Percentiles rank a stretch among this genome's conserved stretches.
Evolutionary conservation across 2,329 filamentous ascomycete genomes (phyloP).

Genomic region (Lasiodiplodia sp.): DNA sequence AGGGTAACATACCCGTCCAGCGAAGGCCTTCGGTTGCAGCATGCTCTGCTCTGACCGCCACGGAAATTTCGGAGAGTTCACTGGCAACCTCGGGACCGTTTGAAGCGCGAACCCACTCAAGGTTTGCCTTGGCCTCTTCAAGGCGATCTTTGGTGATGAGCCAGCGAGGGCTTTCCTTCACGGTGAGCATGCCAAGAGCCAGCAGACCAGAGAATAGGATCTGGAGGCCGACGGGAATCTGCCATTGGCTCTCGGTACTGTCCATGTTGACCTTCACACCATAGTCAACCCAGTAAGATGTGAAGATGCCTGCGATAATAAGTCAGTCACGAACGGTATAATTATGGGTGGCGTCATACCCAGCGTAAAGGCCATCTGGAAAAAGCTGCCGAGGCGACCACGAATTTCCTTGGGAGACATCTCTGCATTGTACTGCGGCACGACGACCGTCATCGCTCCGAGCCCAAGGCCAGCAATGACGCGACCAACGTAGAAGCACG

Average conservation of each 20-base stretch:
- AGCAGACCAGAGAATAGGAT: slow-evolving; percentile 43
- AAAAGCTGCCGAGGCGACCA: slow-evolving; percentile 54
- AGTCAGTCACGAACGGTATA: neutral
- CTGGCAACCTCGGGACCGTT: slow-evolving; percentile 44
- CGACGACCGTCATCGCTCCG: slow-evolving; percentile 51
- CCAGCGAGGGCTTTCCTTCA: slow-evolving; percentile 66
- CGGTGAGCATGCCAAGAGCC: slow-evolving; percentile 40
- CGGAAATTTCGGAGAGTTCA: slow-evolving; percentile 61
- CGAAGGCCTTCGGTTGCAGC: slow-evolving; percentile 55
- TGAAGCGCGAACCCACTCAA: slow-evolving; percentile 61
- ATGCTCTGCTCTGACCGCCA: slow-evolving; percentile 55
- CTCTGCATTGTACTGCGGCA: slow-evolving; percentile 57
- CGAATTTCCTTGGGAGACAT: slow-evolving; percentile 57
- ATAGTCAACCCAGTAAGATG: slow-evolving; percentile 64
- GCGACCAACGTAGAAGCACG: slow-evolving; percentile 56
- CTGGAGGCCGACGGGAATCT: slow-evolving; percentile 59
- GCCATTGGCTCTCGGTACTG: slow-evolving; percentile 57
- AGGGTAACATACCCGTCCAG: slow-evolving; percentile 35
- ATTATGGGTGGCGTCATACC: slow-evolving; percentile 37
- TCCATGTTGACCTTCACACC: slow-evolving; percentile 48
- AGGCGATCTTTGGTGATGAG: slow-evolving; percentile 68
- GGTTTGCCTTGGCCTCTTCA: slow-evolving; percentile 63
- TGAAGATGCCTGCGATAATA: slow-evolving; percentile 47
- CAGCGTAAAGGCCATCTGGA: slow-evolving; percentile 60
- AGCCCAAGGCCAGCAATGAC: slow-evolving; percentile 68